Conservation (phyloP, 768 basidiomycete genomes). For the Boletus rubropictus region DNA sequence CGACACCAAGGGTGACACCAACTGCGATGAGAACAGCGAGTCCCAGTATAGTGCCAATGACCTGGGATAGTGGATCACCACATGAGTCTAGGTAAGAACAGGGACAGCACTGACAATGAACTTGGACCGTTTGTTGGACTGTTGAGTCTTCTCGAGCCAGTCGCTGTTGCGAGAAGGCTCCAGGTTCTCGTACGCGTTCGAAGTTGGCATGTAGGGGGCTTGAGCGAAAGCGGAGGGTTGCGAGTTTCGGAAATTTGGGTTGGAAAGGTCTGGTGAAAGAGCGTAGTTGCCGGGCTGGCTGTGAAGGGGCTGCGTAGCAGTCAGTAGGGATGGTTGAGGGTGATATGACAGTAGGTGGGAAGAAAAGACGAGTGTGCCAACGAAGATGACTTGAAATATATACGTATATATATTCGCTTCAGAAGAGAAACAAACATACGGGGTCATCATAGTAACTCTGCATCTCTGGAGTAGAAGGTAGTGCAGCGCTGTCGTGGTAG, state of each 20-base stretch:
- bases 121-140: constrained; percentile 41
- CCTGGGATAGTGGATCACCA: constrained; percentile 32
- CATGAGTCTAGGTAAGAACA: background rate
- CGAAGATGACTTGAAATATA: background rate
- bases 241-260: constrained; percentile 21
- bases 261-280: constrained; percentile 29
- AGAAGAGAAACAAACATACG: constrained; percentile 6
- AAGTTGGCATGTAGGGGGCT: constrained; percentile 20
- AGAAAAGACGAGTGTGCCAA: background rate
- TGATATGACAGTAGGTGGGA: background rate
- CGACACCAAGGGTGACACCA: constrained; percentile 61
- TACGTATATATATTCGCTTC: constrained; percentile 5
- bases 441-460: constrained; percentile 29
- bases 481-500: constrained; percentile 18
- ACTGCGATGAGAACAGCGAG: constrained; percentile 49
- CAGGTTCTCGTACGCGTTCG: constrained; percentile 31
- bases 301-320: constrained; percentile 31
- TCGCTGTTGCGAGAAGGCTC: constrained; percentile 30
- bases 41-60: constrained; percentile 44
- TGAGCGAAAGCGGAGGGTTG: constrained; percentile 23
- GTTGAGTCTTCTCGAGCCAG: constrained; percentile 37
- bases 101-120: constrained; percentile 46
- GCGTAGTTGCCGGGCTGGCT: constrained; percentile 33
- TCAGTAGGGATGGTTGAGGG: background rate
- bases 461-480: constrained; percentile 19